phyloP scores from a whole-genome alignment of 2,329 filamentous ascomycete species.

The Xylariaceae sp. region DNA sequence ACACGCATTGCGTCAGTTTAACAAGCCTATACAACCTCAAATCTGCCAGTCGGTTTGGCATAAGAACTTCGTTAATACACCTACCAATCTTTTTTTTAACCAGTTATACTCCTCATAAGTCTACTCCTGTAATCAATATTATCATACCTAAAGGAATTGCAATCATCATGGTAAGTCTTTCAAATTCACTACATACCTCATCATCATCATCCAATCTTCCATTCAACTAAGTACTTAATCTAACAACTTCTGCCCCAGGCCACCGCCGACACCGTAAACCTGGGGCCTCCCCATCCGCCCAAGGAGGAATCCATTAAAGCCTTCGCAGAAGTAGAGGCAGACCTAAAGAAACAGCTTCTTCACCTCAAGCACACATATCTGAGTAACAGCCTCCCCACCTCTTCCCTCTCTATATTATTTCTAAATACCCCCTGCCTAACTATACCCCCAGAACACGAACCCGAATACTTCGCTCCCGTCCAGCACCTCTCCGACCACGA shows the following conservation, averaged over 20 bases:
- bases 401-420: neutral
- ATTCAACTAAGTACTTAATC: neutral
- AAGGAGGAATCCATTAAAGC: constrained; percentile 58
- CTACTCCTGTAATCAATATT: too few relatives aligned
- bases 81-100: too few relatives aligned
- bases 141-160: too few relatives aligned
- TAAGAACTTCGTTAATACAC: too few relatives aligned
- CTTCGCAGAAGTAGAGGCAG: constrained; percentile 56
- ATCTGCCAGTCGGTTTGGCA: too few relatives aligned
- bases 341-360: constrained; percentile 59
- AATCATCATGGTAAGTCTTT: too few relatives aligned
- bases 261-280: constrained; percentile 59
- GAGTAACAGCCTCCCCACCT: constrained; percentile 20
- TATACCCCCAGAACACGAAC: constrained; percentile 54
- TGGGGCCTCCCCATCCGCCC: constrained; percentile 55
- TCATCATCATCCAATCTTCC: neutral
- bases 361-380: constrained; percentile 46
- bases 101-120: too few relatives aligned
- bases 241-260: constrained; percentile 46
- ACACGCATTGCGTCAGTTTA: constrained; percentile 18
- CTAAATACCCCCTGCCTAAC: neutral
- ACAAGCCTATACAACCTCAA: neutral
- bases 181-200: too few relatives aligned
- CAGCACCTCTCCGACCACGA: constrained; percentile 48
- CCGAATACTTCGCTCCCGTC: constrained; percentile 61